These are phyloP conservation scores for Geotrichum histeridarum DNA, from an alignment of 1,139 yeast genomes.

Conservation along the genomic window DNA sequence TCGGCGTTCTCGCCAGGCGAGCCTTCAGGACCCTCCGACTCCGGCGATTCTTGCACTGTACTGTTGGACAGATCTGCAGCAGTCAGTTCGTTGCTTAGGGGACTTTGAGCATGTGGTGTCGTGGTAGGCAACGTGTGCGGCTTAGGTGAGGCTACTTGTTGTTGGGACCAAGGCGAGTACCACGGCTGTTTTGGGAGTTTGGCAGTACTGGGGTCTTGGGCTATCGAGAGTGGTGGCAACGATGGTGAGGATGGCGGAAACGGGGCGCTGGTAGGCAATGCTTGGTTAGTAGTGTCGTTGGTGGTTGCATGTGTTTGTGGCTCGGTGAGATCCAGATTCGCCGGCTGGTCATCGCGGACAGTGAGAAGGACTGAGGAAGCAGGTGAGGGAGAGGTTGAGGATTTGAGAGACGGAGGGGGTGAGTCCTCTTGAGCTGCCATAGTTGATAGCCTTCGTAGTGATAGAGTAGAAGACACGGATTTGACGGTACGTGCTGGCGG, in stretches of 20 bases:
- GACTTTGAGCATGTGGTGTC: slow-evolving; percentile 8
- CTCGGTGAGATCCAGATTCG: background rate
- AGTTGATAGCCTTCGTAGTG: slow-evolving; percentile 5
- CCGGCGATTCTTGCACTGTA: background rate
- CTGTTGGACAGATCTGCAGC: background rate
- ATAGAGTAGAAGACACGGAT: background rate
- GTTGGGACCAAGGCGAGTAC: background rate
- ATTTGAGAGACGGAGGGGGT: background rate
- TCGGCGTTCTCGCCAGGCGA: background rate
- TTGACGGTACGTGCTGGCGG: background rate
- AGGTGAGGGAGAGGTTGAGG: slow-evolving; percentile 1
- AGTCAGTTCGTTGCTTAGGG: slow-evolving; percentile 4
- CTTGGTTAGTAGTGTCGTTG: background rate
- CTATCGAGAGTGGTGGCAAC: background rate
- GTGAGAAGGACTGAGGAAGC: background rate
- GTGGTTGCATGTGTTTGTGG: background rate
- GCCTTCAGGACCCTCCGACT: background rate
- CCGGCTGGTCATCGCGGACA: background rate
- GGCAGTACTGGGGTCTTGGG: background rate
- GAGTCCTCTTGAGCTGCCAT: background rate
- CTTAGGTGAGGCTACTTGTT: background rate
- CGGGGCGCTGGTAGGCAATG: background rate
- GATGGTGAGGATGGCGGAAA: background rate
- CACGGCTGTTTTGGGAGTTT: background rate
- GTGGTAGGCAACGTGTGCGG: background rate